Evolutionary conservation across 2,329 filamentous ascomycete genomes (phyloP).

Genomic region (Sporothrix dimorphospora): DNA sequence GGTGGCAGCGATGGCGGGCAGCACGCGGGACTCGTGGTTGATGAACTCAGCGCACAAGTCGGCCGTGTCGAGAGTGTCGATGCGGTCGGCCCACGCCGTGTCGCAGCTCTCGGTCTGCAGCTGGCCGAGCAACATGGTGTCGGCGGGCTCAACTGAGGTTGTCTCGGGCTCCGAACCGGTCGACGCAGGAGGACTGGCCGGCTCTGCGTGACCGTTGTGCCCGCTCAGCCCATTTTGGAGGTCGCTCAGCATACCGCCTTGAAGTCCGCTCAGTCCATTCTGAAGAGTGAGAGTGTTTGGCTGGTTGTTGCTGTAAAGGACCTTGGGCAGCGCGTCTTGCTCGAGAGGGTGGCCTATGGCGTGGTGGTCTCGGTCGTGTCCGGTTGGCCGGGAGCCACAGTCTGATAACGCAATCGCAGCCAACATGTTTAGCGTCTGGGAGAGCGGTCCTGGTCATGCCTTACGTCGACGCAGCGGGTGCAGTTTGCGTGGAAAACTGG

Average conservation of each 20-base stretch:
- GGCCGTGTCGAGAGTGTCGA: conserved; percentile 26
- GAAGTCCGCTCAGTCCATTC: neutral
- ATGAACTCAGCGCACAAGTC: conserved; percentile 37
- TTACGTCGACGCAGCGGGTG: neutral
- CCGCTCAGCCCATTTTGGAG: neutral
- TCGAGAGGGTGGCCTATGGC: neutral
- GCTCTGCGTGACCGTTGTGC: conserved; percentile 1
- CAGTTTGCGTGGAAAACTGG: neutral
- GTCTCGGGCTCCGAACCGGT: neutral
- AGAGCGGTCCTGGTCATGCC: neutral
- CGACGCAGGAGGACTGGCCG: neutral
- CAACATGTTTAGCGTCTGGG: conserved; percentile 13
- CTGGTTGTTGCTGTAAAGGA: neutral
- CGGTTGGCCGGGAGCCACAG: neutral
- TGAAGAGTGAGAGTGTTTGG: neutral
- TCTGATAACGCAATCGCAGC: conserved; percentile 24
- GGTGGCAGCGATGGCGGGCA: conserved; percentile 39
- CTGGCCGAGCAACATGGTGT: conserved; percentile 15
- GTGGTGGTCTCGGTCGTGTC: neutral
- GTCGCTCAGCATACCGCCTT: neutral
- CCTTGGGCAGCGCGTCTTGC: neutral
- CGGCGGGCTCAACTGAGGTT: neutral
- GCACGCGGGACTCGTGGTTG: conserved; percentile 41
- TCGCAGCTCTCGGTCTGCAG: conserved; percentile 27
- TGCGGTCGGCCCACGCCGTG: conserved; percentile 23